A percentile compares a stretch with the other conserved stretches of the same genome.
phyloP scores from a whole-genome alignment of 495 filamentous ascomycete species.

The Podospora anserina region DNA sequence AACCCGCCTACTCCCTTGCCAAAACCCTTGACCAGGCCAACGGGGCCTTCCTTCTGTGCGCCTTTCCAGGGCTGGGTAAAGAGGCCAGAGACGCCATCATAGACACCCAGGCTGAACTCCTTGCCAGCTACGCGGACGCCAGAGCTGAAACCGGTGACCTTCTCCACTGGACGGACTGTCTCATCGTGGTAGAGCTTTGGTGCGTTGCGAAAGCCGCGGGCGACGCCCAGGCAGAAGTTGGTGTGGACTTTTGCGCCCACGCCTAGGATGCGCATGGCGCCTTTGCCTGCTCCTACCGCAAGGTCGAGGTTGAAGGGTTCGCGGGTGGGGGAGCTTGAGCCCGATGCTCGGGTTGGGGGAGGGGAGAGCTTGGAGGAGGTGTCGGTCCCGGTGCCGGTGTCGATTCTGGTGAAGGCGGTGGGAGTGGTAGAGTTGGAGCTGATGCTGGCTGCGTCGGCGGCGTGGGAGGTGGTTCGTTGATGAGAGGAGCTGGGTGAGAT shows the following conservation, averaged over 20 bases:
- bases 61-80: constrained; percentile 67
- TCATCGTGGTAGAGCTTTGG: constrained; percentile 76
- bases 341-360: not conserved
- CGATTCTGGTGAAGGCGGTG: not conserved
- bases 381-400: constrained; percentile 8
- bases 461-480: not conserved
- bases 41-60: constrained; percentile 63
- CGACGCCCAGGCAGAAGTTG: constrained; percentile 72
- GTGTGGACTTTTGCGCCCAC: constrained; percentile 73
- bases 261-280: constrained; percentile 63
- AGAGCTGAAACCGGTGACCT: constrained; percentile 66
- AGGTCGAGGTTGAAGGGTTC: constrained; percentile 47
- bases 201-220: constrained; percentile 82
- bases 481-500: not conserved
- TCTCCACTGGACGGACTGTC: constrained; percentile 63
- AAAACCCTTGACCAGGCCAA: constrained; percentile 70
- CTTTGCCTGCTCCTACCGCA: constrained; percentile 59
- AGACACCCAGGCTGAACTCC: constrained; percentile 65
- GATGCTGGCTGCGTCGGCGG: not conserved
- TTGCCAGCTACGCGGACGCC: constrained; percentile 64
- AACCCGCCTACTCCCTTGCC: constrained; percentile 72
- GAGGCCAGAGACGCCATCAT: constrained; percentile 68
- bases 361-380: constrained; percentile 3
- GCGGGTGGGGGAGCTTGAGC: constrained; percentile 5
- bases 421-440: not conserved